Evolutionary conservation across 2,329 filamentous ascomycete species (phyloP).

Genomic region (Coniochaeta pulveracea): DNA sequence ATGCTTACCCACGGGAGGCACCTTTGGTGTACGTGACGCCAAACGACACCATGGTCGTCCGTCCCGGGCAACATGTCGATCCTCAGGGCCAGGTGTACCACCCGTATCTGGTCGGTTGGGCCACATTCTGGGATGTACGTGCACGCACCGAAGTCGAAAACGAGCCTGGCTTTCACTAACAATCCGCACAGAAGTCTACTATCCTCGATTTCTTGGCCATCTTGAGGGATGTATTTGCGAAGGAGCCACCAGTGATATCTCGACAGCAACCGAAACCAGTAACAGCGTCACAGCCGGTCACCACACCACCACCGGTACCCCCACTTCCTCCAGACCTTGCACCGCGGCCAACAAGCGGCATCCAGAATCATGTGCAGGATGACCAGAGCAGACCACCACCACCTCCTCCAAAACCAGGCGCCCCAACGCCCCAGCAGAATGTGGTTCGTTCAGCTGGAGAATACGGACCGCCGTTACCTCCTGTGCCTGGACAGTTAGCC

Average conservation of each 20-base stretch:
- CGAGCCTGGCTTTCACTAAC: too few species aligned
- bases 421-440: constrained; percentile 18
- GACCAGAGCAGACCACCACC: constrained; percentile 29
- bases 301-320: constrained; percentile 55
- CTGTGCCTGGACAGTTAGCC: constrained; percentile 20
- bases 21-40: constrained; percentile 85
- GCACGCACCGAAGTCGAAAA: not conserved
- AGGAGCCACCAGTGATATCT: constrained; percentile 84
- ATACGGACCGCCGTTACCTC: constrained; percentile 18
- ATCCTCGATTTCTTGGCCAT: constrained; percentile 74
- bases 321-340: constrained; percentile 57
- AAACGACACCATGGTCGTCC: constrained; percentile 76
- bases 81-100: constrained; percentile 91
- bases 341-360: constrained; percentile 23
- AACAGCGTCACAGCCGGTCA: constrained; percentile 19
- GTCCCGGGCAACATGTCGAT: constrained; percentile 90
- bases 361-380: constrained; percentile 19
- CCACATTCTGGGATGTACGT: constrained; percentile 74
- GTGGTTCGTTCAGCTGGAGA: constrained; percentile 21
- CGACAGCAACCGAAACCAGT: constrained; percentile 42
- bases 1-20: constrained; percentile 75
- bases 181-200: constrained; percentile 57
- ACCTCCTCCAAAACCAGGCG: constrained; percentile 42
- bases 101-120: constrained; percentile 86
- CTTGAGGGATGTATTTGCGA: constrained; percentile 78